Evolutionary conservation across 2,329 filamentous ascomycete species (phyloP).

Genomic region (Cladophialophora exuberans): DNA sequence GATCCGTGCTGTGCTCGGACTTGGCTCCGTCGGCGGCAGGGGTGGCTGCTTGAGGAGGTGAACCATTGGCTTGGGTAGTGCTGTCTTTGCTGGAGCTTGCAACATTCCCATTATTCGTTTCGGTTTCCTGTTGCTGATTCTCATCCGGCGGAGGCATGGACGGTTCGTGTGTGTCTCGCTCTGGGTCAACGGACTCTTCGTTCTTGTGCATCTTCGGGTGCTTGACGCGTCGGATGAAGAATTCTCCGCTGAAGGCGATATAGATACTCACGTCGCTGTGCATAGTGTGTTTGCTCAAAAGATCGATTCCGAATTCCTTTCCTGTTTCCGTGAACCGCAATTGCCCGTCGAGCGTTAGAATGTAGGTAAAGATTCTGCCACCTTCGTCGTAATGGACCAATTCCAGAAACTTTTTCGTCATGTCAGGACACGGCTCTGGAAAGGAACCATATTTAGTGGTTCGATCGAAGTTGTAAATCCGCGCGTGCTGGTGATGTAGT

Average conservation of each 20-base stretch:
- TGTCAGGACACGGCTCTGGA: conserved; percentile 66
- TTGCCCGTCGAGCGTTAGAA: conserved; percentile 82
- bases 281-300: conserved; percentile 95
- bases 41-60: neutral
- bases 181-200: conserved; percentile 18
- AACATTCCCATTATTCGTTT: conserved; percentile 29
- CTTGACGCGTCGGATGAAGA: conserved; percentile 76
- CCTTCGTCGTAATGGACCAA: conserved; percentile 86
- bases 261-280: conserved; percentile 91
- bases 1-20: conserved; percentile 46
- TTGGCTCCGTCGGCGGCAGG: neutral
- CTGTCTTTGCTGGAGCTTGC: neutral
- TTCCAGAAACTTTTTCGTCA: conserved; percentile 79
- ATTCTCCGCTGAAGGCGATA: conserved; percentile 90
- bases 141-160: conserved; percentile 48
- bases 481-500: conserved; percentile 84
- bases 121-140: conserved; percentile 36
- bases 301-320: conserved; percentile 91
- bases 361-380: conserved; percentile 86
- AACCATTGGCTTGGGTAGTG: neutral
- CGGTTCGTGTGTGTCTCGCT: conserved; percentile 53
- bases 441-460: conserved; percentile 74
- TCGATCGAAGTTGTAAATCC: conserved; percentile 85
- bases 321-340: conserved; percentile 94
- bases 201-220: conserved; percentile 46